Evolutionary conservation across 106 monocot genomes (phyloP), one percentile per base, ranked within the genome.

Genomic region (Apostasia ramifera): DNA sequence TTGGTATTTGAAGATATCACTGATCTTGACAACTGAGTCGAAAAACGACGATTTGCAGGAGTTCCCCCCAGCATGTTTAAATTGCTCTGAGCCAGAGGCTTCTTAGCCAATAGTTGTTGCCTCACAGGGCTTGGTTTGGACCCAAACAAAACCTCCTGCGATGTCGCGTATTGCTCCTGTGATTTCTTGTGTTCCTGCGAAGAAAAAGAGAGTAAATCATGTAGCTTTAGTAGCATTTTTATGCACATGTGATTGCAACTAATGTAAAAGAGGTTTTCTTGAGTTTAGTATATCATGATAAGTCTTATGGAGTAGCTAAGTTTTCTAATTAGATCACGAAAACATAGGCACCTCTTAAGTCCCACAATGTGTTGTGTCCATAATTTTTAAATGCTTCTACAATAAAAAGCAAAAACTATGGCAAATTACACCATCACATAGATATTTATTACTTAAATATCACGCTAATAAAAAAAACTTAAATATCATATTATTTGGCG

Each of bases 121-220:
- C 88, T 79, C 73, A 86, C 38, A 9, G 95, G 95, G 68, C 91
- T 95, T 13, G 88, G 88, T 63, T 88, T 95, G 8, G 69, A 70
- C 3, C 95, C 95, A 70, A 71, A 91, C 41, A 83, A 50, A 51
- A 69, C 74, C 67, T 91, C 91, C 61, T 95, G 88, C 73, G 91
- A 91, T 8, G 86, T 68, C 10, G 77, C 81, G 57, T 76, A 78
- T 55, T 88, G 95, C 66, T 88, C 95, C 62, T 95, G 94, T 11
- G 91, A 59, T 66, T 70, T 86, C 80, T 85, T 95, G 71, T 86
- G 84, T 69, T 95, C 95, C 95, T 95, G 74, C 41, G 76, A 52
- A 78, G 8, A 8, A 55, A 42, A 26, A 7, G 67, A 44, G 44
- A 5, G 53, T 0, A 45, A n/a, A 44, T 46, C 44, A 43, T 37